Evolutionary conservation across 139 green algal genomes (phyloP), one percentile per base, ranked within the genome.

Genomic region (Coccomyxa sp.): DNA sequence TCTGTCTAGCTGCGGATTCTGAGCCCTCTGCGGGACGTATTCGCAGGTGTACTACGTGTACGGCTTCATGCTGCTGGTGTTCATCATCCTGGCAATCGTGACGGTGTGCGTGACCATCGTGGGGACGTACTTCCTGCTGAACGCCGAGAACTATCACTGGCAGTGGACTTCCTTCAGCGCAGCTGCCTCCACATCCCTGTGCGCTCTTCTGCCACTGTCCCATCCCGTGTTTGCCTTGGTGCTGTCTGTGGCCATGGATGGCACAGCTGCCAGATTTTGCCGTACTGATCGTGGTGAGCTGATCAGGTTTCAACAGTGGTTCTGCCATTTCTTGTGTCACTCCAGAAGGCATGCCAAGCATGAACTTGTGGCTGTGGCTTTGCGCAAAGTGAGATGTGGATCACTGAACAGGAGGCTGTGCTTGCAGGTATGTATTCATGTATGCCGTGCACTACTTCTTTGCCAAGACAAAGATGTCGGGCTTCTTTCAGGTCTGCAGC

Each of bases 81-180:
- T 97, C 78, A 54, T 97, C 64, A 98, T 98, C 86, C 86, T 99
- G 50, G 73, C 95, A 37, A 91, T 97, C 31, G 95, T 99, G 31
- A 97, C 93, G 0, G 76, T 91, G 7, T 98, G 93, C 77, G 89
- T 95, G 7, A 95, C 93, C 34, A 91, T 99, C 58, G 95, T 99
- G 50, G 95, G 88, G 71, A 98, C 96, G 7, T 99, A 99, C 87
- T 97, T 99, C 88, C 86, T 98, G 78, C 90, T 99, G n/a, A 98
- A 98, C 83, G 94, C 94, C 7, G 95, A 99, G 81, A 98, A 99
- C 87, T 98, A 98, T 85, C 90, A 97, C 83, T 99, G 95, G 95
- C 92, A 96, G 79, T 99, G 95, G 95, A 98, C 95, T 0, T 84
- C 90, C 33, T 99, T 99, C 82, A 81, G 86, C 24, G 92, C 93